Evolutionary conservation across 805 yeast genomes (phyloP), one percentile per base, ranked within the genome.

Genomic region (Saccharomyces cerevisiae): DNA sequence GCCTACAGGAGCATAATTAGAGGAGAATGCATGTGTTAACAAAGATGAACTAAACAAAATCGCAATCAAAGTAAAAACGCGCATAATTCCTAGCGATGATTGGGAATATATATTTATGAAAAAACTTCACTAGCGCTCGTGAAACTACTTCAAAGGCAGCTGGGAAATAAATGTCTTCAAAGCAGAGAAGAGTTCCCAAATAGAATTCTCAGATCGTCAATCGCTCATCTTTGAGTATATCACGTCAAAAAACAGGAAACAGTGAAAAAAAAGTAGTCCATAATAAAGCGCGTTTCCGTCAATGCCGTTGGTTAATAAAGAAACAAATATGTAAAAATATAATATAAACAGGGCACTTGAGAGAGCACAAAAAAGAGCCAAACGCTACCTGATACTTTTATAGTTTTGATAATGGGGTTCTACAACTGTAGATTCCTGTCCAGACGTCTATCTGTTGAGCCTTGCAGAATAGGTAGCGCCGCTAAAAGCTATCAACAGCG

Each of bases 1-100:
- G 11, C 70, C 64, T 53, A 70, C 60, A 46, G 72, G 70, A 17
- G 71, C 64, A 52, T 67, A 67, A 48, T 66, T 64, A 21, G 63
- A 56, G 22, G 43, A 36, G 22, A 36, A 36, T 36, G 43, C 43
- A 36, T 36, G 43, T 3, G 24, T 24, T 9, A 36, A 36, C 24
- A 36, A 36, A 21, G 43, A 36, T 36, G 43, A 36, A 36, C 22
- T 17, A 36, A 36, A 9, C 43, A 36, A 36, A 36, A 17, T 36
- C 13, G 43, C 22, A 17, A 36, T 17, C 11, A 36, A 21, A 36
- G 24, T 17, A 17, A 36, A 36, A 36, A 36, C 24, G 17, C 43
- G 22, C 43, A 36, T 36, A 36, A 36, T 36, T 17, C 24, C 24
- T 17, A 17, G 43, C 43, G 24, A 11, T 17, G 43, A 36, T 17